phyloP scores from a whole-genome alignment of 75 land plant genomes.

The Pseudotsuga menziesii region DNA sequence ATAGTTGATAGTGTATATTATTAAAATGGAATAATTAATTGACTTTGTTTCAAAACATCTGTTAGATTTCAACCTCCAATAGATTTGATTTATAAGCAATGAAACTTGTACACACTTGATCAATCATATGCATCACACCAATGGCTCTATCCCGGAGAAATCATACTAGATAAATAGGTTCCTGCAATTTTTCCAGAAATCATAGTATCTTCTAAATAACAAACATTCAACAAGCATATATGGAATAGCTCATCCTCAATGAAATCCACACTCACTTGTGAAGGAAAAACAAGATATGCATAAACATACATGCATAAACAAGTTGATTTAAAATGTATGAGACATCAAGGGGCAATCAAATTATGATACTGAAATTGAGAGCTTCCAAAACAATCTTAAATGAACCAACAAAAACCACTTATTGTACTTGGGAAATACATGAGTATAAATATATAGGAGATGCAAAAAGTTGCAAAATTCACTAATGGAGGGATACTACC shows the following conservation, averaged over 20 bases:
- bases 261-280: neutral
- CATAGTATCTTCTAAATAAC: neutral
- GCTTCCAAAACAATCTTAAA: neutral
- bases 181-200: slow-evolving; percentile 35
- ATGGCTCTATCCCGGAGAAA: slow-evolving; percentile 89
- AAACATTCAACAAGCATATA: neutral
- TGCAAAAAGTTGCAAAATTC: neutral
- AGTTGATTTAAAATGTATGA: neutral
- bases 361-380: neutral
- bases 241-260: neutral
- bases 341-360: slow-evolving; percentile 1
- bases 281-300: neutral
- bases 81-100: neutral
- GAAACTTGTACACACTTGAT: slow-evolving; percentile 43
- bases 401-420: neutral
- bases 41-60: neutral
- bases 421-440: neutral
- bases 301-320: neutral
- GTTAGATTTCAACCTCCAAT: neutral
- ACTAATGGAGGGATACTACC: slow-evolving; percentile 29
- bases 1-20: neutral
- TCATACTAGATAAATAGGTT: slow-evolving; percentile 83
- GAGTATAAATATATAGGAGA: neutral
- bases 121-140: slow-evolving; percentile 96
- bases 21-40: neutral